phyloP scores from a whole-genome alignment of 352 stramenopile species.

The Globisporangium iwayamae region DNA sequence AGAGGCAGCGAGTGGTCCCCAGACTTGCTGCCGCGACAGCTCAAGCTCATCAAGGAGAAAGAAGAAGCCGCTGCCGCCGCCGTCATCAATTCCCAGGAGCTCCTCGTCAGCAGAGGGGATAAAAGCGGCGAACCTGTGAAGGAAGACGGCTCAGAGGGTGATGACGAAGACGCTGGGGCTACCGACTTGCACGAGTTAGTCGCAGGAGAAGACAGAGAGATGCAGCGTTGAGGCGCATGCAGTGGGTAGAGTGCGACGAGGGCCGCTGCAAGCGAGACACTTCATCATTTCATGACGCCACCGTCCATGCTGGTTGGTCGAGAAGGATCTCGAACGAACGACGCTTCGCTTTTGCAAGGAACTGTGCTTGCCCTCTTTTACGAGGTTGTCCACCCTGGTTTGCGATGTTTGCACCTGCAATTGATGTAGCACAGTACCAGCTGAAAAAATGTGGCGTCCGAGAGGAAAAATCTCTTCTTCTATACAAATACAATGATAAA shows the following conservation, averaged over 20 bases:
- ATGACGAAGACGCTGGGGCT: neutral
- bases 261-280: too few relatives aligned
- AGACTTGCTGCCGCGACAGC: conserved; percentile 56
- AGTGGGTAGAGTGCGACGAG: neutral
- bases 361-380: conserved; percentile 5
- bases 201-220: neutral
- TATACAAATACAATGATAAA: neutral
- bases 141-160: neutral
- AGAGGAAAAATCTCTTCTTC: neutral
- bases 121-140: neutral
- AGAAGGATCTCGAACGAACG: conserved; percentile 7
- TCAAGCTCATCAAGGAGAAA: conserved; percentile 50
- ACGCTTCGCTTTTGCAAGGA: neutral
- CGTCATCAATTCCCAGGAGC: neutral
- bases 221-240: neutral
- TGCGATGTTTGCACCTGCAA: neutral
- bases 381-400: neutral
- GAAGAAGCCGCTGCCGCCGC: neutral
- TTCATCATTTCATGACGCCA: too few relatives aligned
- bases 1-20: conserved; percentile 72
- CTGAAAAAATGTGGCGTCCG: neutral
- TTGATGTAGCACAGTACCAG: neutral
- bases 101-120: neutral
- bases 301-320: neutral
- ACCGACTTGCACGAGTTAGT: neutral